Conservation (phyloP, 495 filamentous ascomycete species). For the Tuber brumale region DNA sequence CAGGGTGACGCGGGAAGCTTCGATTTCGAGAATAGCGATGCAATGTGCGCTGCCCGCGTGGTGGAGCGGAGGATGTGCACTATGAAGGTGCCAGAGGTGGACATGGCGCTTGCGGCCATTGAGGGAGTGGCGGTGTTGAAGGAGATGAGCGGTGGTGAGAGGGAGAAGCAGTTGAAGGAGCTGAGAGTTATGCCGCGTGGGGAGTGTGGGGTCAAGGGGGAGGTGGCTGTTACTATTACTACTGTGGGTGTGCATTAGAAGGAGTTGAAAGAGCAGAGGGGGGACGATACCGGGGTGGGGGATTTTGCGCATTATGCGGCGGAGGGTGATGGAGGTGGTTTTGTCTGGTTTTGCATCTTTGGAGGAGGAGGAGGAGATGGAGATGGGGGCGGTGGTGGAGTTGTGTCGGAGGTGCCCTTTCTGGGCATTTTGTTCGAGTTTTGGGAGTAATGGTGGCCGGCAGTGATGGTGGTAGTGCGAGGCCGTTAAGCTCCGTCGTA, state of each 20-base stretch:
- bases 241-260: constrained; percentile 8
- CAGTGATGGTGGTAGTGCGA: neutral
- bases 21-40: constrained; percentile 23
- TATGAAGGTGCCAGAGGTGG: constrained; percentile 19
- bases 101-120: constrained; percentile 29
- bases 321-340: constrained; percentile 17
- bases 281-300: constrained; percentile 30
- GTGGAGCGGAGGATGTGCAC: constrained; percentile 35
- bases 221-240: constrained; percentile 33
- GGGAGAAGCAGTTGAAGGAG: constrained; percentile 40
- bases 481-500: neutral
- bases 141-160: constrained; percentile 36
- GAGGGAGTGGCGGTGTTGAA: constrained; percentile 42
- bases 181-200: constrained; percentile 41
- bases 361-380: neutral
- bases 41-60: constrained; percentile 30
- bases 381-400: neutral
- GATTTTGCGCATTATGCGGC: constrained; percentile 33
- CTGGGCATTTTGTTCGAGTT: neutral
- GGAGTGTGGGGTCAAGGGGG: constrained; percentile 11
- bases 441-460: neutral
- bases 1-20: constrained; percentile 9
- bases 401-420: neutral
- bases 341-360: neutral
- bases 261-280: neutral